Percentiles rank a stretch among this genome's conserved stretches.
phyloP scores from a whole-genome alignment of 208 protist genomes.

The Angomonas deanei region DNA sequence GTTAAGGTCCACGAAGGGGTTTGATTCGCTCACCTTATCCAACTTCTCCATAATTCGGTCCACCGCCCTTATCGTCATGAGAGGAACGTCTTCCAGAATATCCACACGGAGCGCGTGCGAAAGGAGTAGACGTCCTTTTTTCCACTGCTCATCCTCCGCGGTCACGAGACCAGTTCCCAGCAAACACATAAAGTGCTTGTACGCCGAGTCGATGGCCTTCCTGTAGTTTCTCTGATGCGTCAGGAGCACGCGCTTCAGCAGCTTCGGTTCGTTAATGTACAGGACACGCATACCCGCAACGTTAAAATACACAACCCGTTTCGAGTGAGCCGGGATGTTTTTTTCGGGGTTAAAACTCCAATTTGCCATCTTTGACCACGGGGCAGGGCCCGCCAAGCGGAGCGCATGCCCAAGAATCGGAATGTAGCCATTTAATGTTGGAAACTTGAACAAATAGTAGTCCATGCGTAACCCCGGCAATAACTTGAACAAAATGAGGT shows the following conservation, averaged over 20 bases:
- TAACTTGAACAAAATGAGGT: conserved; percentile 36
- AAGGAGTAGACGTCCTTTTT: conserved; percentile 72
- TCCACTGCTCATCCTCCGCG: conserved; percentile 84
- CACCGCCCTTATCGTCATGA: conserved; percentile 62
- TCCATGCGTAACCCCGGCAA: conserved; percentile 59
- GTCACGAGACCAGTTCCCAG: conserved; percentile 86
- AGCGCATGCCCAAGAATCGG: conserved; percentile 78
- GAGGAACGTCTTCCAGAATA: conserved; percentile 77
- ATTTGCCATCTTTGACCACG: conserved; percentile 70
- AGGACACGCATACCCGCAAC: conserved; percentile 73
- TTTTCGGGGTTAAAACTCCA: conserved; percentile 69
- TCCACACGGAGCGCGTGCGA: conserved; percentile 83
- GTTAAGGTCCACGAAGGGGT: conserved; percentile 63
- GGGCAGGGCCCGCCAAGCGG: conserved; percentile 48
- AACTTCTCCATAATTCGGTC: conserved; percentile 64
- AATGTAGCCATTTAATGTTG: conserved; percentile 49
- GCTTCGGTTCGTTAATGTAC: conserved; percentile 75
- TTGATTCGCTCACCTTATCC: conserved; percentile 8
- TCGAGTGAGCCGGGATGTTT: conserved; percentile 10
- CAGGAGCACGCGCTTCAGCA: conserved; percentile 77
- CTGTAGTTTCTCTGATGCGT: conserved; percentile 84
- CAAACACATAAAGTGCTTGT: conserved; percentile 88
- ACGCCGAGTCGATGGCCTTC: conserved; percentile 75
- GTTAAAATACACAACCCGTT: conserved; percentile 66
- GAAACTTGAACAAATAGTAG: conserved; percentile 58